These are phyloP conservation scores for Citrus trifoliata DNA, from an alignment of 345 rosid species.

Conservation along the genomic window DNA sequence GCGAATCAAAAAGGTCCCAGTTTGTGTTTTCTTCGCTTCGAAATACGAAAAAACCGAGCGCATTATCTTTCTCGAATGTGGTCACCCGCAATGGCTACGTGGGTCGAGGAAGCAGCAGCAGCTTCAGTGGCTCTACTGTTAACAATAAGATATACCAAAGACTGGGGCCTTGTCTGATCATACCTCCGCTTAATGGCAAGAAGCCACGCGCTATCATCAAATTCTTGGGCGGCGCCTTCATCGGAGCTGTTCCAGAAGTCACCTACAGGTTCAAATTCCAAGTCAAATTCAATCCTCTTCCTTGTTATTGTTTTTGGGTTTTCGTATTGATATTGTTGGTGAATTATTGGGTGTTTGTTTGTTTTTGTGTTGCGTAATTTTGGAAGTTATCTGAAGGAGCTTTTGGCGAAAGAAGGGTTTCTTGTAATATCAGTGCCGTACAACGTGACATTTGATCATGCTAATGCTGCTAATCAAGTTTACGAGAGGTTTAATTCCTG, in stretches of 20 bases:
- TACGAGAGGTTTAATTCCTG: slow-evolving; percentile 73
- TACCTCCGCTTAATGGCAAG: slow-evolving; percentile 50
- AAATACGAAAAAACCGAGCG: not conserved
- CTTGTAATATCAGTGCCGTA: slow-evolving; percentile 74
- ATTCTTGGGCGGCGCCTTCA: slow-evolving; percentile 85
- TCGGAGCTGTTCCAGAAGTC: slow-evolving; percentile 91
- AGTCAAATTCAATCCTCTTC: slow-evolving; percentile 20
- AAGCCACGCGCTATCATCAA: slow-evolving; percentile 74
- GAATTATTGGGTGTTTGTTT: not conserved
- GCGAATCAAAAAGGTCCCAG: not conserved
- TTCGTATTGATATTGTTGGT: not conserved
- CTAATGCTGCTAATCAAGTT: slow-evolving; percentile 66
- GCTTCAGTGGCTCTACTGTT: slow-evolving; percentile 1
- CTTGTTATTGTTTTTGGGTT: not conserved
- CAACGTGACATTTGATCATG: slow-evolving; percentile 91
- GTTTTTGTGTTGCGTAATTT: not conserved
- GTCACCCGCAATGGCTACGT: slow-evolving; percentile 29
- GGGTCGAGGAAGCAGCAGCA: slow-evolving; percentile 16
- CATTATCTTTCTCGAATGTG: not conserved
- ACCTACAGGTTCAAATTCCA: slow-evolving; percentile 57
- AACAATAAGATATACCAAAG: slow-evolving; percentile 41
- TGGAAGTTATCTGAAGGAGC: slow-evolving; percentile 70
- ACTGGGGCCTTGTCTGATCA: slow-evolving; percentile 59
- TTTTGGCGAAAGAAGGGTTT: slow-evolving; percentile 83
- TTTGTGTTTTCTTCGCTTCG: not conserved